phyloP scores from a whole-genome alignment of 441 rosid species.

The Eruca vesicaria region DNA sequence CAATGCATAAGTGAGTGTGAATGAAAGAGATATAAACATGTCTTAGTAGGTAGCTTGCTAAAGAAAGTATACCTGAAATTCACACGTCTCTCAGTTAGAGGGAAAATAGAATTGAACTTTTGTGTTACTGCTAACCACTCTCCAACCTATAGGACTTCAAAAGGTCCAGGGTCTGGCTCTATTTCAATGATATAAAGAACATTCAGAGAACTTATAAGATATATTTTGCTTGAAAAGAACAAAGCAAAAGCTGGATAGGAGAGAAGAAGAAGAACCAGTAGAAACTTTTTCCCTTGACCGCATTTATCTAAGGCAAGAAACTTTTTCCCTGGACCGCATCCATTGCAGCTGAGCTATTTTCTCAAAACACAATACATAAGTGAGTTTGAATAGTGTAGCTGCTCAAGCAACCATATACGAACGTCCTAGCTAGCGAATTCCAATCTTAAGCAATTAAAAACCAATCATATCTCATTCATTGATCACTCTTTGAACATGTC shows the following conservation, averaged over 20 bases:
- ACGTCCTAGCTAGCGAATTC: background rate
- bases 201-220: constrained; percentile 24
- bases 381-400: background rate
- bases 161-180: constrained; percentile 79
- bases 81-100: constrained; percentile 47
- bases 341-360: too few species aligned
- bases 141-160: constrained; percentile 75
- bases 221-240: constrained; percentile 7
- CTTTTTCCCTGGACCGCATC: constrained; percentile 68
- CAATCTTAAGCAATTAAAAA: background rate
- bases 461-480: background rate
- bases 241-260: constrained; percentile 15
- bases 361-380: too few species aligned
- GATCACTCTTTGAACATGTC: background rate
- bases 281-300: constrained; percentile 65
- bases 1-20: background rate
- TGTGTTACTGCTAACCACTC: constrained; percentile 83
- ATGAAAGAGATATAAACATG: constrained; percentile 4
- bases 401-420: background rate
- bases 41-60: constrained; percentile 6
- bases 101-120: constrained; percentile 64
- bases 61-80: constrained; percentile 52
- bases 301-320: constrained; percentile 95
- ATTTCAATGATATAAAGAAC: constrained; percentile 66
- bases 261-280: constrained; percentile 47